Evolutionary conservation across 2,329 filamentous ascomycete species (phyloP).

Genomic region (Aspergillus sp.): DNA sequence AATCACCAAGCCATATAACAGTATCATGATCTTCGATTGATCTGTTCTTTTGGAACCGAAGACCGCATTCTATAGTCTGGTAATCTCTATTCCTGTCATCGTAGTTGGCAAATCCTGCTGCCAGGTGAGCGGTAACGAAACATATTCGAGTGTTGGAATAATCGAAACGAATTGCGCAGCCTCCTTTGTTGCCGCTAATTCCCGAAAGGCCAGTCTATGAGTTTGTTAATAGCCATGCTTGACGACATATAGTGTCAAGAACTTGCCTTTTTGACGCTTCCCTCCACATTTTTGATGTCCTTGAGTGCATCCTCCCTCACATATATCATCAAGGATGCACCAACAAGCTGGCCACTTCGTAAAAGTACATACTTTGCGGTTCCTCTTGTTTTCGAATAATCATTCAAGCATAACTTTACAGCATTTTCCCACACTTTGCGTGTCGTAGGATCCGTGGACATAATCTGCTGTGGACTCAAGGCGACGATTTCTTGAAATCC

Average conservation of each 20-base stretch:
- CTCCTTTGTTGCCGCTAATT: conserved; percentile 96
- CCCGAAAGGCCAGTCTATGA: conserved; percentile 75
- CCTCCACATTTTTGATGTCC: conserved; percentile 93
- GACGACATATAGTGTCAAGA: not conserved
- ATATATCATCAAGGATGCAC: conserved; percentile 85
- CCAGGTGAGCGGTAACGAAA: conserved; percentile 92
- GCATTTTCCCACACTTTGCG: conserved; percentile 80
- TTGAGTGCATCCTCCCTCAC: conserved; percentile 68
- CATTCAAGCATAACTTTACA: conserved; percentile 69
- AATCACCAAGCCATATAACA: conserved; percentile 93
- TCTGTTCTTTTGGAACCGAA: conserved; percentile 84
- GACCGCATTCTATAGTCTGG: conserved; percentile 72
- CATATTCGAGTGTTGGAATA: conserved; percentile 88
- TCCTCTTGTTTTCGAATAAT: conserved; percentile 54
- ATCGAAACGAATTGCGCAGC: conserved; percentile 91
- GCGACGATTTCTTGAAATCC: conserved; percentile 99
- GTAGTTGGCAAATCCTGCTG: conserved; percentile 92
- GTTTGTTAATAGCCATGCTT: conserved; percentile 10
- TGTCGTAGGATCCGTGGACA: conserved; percentile 88
- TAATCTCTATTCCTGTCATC: conserved; percentile 94
- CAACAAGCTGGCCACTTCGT: conserved; percentile 86
- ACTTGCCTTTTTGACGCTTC: conserved; percentile 74
- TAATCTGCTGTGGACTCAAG: conserved; percentile 93
- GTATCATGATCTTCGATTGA: conserved; percentile 86
- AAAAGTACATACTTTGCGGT: conserved; percentile 80